Evolutionary conservation across 1,139 yeast genomes (phyloP).

Genomic region (Scheffersomyces titani): DNA sequence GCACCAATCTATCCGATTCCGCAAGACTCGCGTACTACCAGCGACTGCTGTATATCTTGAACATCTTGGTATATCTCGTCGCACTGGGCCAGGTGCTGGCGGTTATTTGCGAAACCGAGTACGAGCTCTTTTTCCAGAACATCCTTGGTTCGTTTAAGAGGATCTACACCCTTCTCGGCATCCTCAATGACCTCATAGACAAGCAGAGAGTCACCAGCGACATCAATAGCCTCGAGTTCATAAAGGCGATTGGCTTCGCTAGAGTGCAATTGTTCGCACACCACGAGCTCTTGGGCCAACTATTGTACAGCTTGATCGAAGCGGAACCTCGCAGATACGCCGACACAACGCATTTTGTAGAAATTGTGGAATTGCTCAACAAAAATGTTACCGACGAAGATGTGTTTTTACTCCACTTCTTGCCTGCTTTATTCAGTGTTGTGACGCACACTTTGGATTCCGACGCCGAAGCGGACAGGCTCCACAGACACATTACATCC

Average conservation of each 20-base stretch:
- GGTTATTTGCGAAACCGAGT: constrained; percentile 14
- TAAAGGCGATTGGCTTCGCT: constrained; percentile 57
- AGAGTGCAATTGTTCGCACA: constrained; percentile 62
- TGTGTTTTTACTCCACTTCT: constrained; percentile 57
- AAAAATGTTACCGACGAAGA: constrained; percentile 58
- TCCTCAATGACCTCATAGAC: constrained; percentile 63
- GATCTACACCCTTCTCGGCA: constrained; percentile 56
- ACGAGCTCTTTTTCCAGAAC: constrained; percentile 30
- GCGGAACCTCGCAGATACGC: constrained; percentile 20
- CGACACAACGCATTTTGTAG: constrained; percentile 32
- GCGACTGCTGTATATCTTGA: constrained; percentile 70
- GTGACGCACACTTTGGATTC: constrained; percentile 29
- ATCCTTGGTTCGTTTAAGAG: constrained; percentile 55
- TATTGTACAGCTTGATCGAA: constrained; percentile 53
- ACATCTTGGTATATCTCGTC: constrained; percentile 62
- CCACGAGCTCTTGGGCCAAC: constrained; percentile 73
- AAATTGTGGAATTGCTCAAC: constrained; percentile 30
- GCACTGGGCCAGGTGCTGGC: constrained; percentile 10
- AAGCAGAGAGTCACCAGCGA: constrained; percentile 55
- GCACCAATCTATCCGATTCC: constrained; percentile 59
- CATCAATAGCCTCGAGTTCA: constrained; percentile 47
- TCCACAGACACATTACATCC: constrained; percentile 23
- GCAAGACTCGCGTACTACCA: constrained; percentile 72
- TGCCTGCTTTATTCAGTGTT: constrained; percentile 60
- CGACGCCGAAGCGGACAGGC: constrained; percentile 24